Conservation (phyloP, 148 eudicot genomes). For the Cornus suecica region DNA sequence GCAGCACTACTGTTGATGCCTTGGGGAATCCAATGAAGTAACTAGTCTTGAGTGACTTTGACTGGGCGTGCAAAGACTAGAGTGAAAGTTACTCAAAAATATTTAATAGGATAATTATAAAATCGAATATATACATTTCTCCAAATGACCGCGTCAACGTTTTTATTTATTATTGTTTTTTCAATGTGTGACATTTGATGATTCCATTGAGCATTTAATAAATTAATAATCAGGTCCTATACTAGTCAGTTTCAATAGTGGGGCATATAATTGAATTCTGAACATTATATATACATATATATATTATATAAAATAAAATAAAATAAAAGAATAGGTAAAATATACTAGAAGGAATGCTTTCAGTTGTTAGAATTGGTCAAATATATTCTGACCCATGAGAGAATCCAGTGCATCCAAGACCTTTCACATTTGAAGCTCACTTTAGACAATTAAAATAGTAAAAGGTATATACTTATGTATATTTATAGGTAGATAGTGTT, state of each 20-base stretch:
- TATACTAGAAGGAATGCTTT: slow-evolving; percentile 7
- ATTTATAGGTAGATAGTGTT: no score
- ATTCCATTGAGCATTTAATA: background rate
- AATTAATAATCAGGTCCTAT: background rate
- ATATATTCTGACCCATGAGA: slow-evolving; percentile 5
- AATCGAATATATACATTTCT: background rate
- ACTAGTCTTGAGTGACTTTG: slow-evolving; percentile 9
- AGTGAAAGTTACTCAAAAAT: background rate
- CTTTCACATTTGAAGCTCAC: slow-evolving; percentile 29
- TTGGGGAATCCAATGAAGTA: background rate
- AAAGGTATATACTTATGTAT: background rate
- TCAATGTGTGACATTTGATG: background rate
- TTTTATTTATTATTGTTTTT: background rate
- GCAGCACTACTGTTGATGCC: background rate
- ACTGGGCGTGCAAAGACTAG: slow-evolving; percentile 11
- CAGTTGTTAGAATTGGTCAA: slow-evolving; percentile 20
- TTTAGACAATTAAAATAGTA: background rate
- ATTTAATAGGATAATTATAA: background rate
- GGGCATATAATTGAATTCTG: background rate
- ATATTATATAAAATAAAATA: background rate
- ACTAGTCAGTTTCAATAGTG: slow-evolving; percentile 7
- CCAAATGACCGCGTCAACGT: slow-evolving; percentile 5
- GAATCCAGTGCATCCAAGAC: slow-evolving; percentile 17
- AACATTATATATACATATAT: background rate
- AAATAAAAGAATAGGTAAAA: background rate